A percentile compares a stretch with the other conserved stretches of the same genome.
Conservation (phyloP, 2,329 filamentous ascomycete species). For the Westerdykella sp. region DNA sequence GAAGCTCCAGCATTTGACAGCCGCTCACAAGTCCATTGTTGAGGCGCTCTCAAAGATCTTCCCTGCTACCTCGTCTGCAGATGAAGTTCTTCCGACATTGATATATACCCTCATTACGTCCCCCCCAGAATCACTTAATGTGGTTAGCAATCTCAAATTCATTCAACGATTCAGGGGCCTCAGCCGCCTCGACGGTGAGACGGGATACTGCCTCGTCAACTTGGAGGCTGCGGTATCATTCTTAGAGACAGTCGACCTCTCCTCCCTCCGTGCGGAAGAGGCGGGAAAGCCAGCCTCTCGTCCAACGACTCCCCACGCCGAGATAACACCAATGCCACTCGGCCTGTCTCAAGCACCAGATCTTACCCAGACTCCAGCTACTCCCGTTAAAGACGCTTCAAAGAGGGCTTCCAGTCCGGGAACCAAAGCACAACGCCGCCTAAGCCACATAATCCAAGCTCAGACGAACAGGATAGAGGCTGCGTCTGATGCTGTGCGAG, state of each 20-base stretch:
- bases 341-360: conserved; percentile 35
- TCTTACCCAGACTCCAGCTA: conserved; percentile 36
- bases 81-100: conserved; percentile 93
- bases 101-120: conserved; percentile 95
- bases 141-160: conserved; percentile 91
- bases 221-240: conserved; percentile 93
- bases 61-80: conserved; percentile 76
- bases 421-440: conserved; percentile 60
- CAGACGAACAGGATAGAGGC: conserved; percentile 75
- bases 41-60: conserved; percentile 67
- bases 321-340: conserved; percentile 37
- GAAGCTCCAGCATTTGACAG: conserved; percentile 82
- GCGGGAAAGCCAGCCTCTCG: conserved; percentile 51
- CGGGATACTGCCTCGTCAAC: conserved; percentile 93
- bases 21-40: conserved; percentile 88
- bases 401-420: conserved; percentile 31
- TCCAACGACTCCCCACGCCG: conserved; percentile 41
- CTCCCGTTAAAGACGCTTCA: conserved; percentile 15
- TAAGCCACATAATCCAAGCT: conserved; percentile 81
- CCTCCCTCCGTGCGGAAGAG: conserved; percentile 78
- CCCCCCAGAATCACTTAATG: conserved; percentile 75
- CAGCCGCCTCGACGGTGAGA: conserved; percentile 82
- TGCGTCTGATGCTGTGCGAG: conserved; percentile 71
- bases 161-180: conserved; percentile 86
- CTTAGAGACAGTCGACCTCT: conserved; percentile 88